Conservation (phyloP, 495 filamentous ascomycete genomes). For the Lineolata rhizophorae region DNA sequence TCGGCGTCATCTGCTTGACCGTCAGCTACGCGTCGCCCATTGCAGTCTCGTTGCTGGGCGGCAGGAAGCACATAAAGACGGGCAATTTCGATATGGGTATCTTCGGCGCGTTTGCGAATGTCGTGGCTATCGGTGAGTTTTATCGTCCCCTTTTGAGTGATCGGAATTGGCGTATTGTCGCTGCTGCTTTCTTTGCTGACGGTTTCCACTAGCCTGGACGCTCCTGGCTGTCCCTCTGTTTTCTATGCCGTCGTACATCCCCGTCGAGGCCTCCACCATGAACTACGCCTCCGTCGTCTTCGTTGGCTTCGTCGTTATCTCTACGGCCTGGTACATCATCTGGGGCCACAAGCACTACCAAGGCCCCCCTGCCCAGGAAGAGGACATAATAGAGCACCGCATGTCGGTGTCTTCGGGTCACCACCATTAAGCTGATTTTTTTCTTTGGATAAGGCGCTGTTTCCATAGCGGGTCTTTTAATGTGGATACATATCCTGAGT, state of each 20-base stretch:
- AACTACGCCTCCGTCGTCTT: slow-evolving; percentile 47
- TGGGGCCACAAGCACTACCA: no score
- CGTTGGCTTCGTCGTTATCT: slow-evolving; percentile 32
- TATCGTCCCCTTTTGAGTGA: no score
- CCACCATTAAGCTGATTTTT: no score
- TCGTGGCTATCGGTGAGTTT: slow-evolving; percentile 28
- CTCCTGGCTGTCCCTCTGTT: slow-evolving; percentile 35
- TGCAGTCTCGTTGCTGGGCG: slow-evolving; percentile 30
- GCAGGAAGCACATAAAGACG: slow-evolving; percentile 24
- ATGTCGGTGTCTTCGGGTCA: no score
- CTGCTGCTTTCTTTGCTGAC: background rate
- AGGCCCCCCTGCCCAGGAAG: no score
- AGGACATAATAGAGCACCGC: no score
- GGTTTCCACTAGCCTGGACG: slow-evolving; percentile 28
- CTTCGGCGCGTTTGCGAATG: slow-evolving; percentile 33
- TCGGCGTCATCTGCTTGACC: slow-evolving; percentile 40
- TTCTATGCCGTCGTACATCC: slow-evolving; percentile 26
- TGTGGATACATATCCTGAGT: no score
- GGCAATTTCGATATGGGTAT: slow-evolving; percentile 34
- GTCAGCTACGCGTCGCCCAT: slow-evolving; percentile 43
- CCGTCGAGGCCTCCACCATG: slow-evolving; percentile 15
- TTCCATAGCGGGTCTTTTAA: no score
- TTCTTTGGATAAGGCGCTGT: no score
- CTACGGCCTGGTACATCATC: slow-evolving; percentile 40
- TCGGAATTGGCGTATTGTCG: no score